Base-by-base conservation (phyloP, 2,329 filamentous ascomycete species). In the Fusarium nanum region DNA sequence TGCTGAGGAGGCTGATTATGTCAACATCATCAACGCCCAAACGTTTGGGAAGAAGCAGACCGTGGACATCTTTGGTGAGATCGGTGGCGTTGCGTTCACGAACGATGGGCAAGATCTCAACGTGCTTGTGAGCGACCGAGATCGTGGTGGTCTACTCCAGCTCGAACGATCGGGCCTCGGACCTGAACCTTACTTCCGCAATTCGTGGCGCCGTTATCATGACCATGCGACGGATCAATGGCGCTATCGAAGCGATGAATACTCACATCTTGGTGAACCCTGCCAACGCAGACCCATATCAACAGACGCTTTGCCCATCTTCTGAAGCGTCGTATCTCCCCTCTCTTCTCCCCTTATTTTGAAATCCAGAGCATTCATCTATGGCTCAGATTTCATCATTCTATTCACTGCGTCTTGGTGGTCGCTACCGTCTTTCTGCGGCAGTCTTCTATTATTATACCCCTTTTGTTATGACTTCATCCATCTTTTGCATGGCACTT, bases 31-130 rank as follows among this genome's bases (percentile, higher is more conserved):
- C 71, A 89, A 94, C 69, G 90, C 88, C 1, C 83, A 86, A 73
- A 89, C 83, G 0, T 92, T 89, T 73, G 78, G 83, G 23, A 84
- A 84, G n/a, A 89, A 89, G 77, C 92, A 94, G 78, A 88, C 87
- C 0, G 80, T 94, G 12, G 90, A 92, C 65, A 85, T 94, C 58
- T 93, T 94, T 77, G 92, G 92, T 37, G 90, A 93, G 74, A 88
- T 93, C 63, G 91, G 88, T 10, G 92, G 92, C 20, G 81, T 92
- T 6, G 83, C 85, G 22, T 90, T 94, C 69, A 83, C 89, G 7
- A 87, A 90, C 42, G 88, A 89, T 50, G 92, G 92, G 0, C 85
- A 87, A 57, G 87, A 91, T 58, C 78, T 95, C n/a, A 86, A 89
- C 55, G 83, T 93, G 4, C 85, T 92, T 12, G 92, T 91, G 73